Percentiles rank a stretch among this genome's conserved stretches.
Conservation (phyloP, 495 filamentous ascomycete species). For the Neurospora pannonica region DNA sequence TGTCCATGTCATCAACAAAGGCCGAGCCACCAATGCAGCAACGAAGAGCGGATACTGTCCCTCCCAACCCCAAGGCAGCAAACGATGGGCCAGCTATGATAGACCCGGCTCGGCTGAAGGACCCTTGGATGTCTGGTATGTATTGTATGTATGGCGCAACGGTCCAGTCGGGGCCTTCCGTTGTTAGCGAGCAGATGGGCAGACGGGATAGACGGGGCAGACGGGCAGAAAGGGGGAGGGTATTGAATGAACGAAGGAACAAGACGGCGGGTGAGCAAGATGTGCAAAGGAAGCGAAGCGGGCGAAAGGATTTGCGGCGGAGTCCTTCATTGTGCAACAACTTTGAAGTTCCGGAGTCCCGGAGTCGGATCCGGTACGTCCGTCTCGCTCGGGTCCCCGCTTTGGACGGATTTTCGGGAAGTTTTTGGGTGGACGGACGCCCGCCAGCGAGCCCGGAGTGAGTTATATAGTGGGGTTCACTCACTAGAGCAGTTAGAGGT, state of each 20-base stretch:
- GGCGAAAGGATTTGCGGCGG: not conserved
- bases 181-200: not conserved
- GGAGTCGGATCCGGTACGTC: not conserved
- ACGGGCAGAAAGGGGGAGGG: not conserved
- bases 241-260: not conserved
- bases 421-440: not conserved
- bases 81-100: constrained; percentile 46
- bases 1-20: constrained; percentile 35
- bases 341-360: not conserved
- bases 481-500: not conserved
- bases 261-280: no score
- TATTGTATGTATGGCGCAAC: not conserved
- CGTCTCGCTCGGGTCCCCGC: not conserved
- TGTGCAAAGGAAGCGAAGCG: not conserved
- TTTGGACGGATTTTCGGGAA: not conserved
- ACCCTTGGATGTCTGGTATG: constrained; percentile 13
- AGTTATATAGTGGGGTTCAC: not conserved
- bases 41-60: constrained; percentile 47
- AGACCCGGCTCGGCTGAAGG: constrained; percentile 52
- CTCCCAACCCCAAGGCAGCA: constrained; percentile 19
- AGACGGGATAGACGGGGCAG: not conserved
- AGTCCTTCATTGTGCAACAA: not conserved
- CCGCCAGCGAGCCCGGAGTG: not conserved
- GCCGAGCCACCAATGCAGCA: constrained; percentile 10
- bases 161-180: not conserved